Evolutionary conservation across 495 filamentous ascomycete species (phyloP), one percentile per base, ranked within the genome.

Genomic region (Annulohypoxylon maeteangense): DNA sequence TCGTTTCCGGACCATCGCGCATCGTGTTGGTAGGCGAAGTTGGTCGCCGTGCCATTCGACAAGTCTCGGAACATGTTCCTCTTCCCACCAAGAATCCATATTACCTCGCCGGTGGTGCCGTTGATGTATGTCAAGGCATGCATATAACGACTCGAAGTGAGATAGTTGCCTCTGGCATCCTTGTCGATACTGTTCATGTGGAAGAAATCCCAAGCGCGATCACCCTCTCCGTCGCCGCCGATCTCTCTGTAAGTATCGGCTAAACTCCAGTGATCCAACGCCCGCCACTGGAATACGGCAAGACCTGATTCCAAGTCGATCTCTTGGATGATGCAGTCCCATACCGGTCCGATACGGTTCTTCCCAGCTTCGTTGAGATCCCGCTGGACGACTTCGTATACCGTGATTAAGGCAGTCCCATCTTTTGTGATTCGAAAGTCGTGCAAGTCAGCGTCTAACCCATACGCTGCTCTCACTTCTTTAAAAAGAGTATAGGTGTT

Each of bases 131-230:
- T 87, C 44, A 90, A 80, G 22, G 85, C 80, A 67, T 82, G 84
- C 8, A 83, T 84, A 68, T 89, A 84, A 4, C 88, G 85, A 7
- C 85, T 84, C 4, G 87, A 89, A 20, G 89, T 84, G 48, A 89
- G 71, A 70, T 89, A 89, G 74, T 88, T 84, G 4, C 87, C 87
- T 2, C 82, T 80, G 0, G 50, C 50, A 68, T 87, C 84, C 71
- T 88, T 88, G 71, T 88, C 87, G 65, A 90, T 80, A 29, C 85
- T 87, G 76, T 89, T 89, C 78, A 90, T 87, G 78, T 89, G 87
- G 80, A 89, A 89, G 76, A 86, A 89, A 75, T 90, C 87, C 83
- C 85, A 89, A 3, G 88, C 85, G 7, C 55, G 59, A 32, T 64
- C 57, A 14, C 54, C 53, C 16, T 71, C 68, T 2, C 74, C 74